A percentile compares a stretch with the other conserved stretches of the same genome.
phyloP scores from a whole-genome alignment of 257 asterid genomes.

The Lavandula angustifolia region DNA sequence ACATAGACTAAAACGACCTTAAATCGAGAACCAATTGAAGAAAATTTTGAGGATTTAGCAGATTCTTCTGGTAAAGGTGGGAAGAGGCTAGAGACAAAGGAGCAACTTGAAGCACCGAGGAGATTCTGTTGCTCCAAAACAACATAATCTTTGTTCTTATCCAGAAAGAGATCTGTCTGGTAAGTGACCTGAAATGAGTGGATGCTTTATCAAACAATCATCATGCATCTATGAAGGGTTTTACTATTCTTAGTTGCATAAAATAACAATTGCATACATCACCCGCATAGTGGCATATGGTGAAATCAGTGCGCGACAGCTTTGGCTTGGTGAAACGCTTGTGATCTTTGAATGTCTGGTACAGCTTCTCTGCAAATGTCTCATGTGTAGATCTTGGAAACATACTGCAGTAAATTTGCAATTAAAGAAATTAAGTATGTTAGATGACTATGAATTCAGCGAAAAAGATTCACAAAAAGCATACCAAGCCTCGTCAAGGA shows the following conservation, averaged over 20 bases:
- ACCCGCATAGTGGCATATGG: conserved; percentile 88
- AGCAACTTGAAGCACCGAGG: conserved; percentile 71
- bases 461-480: conserved; percentile 28
- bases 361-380: conserved; percentile 79
- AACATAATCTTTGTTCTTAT: conserved; percentile 89
- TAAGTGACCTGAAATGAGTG: conserved; percentile 71
- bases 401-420: conserved; percentile 55
- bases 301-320: conserved; percentile 81
- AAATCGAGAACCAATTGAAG: conserved; percentile 85
- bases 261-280: conserved; percentile 60
- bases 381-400: conserved; percentile 95
- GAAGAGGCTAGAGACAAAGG: conserved; percentile 75
- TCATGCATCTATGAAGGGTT: conserved; percentile 19
- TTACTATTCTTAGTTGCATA: conserved; percentile 18
- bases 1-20: conserved; percentile 53
- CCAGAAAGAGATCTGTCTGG: conserved; percentile 79
- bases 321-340: conserved; percentile 90
- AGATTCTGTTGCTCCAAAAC: conserved; percentile 90
- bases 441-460: conserved; percentile 3
- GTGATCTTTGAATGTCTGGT: conserved; percentile 81
- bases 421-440: conserved; percentile 9
- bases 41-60: conserved; percentile 77
- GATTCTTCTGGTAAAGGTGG: conserved; percentile 82
- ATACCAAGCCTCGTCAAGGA: conserved; percentile 96
- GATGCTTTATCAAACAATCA: conserved; percentile 34